Base-by-base conservation (phyloP, 768 basidiomycete species). In the Xerocomellus dryophilus region DNA sequence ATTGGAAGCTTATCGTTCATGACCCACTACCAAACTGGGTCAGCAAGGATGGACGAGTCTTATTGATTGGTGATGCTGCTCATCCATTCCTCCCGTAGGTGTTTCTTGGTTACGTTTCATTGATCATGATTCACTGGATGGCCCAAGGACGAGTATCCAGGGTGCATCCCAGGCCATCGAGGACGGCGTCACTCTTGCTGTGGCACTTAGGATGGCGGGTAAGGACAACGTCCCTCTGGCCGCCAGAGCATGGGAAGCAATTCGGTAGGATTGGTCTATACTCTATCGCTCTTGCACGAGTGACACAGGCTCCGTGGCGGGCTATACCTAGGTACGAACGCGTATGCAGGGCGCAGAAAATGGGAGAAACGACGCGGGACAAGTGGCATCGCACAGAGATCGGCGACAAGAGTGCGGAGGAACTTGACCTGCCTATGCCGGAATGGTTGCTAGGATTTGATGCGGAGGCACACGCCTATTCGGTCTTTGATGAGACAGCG, bases 101-200 rank as follows among this genome's bases (percentile, higher is more conserved):
- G 48, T 41, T 25, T 41, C n/a, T 44, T 49, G 34, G 27, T 15
- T 36, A 45, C 20, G 14, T 21, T 43, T 25, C 12, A 23, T 43
- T 25, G 21, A 47, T 47, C 17, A 35, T 11, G 48, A 43, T 50
- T 50, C 9, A 25, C 17, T 18, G 21, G 21, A 14, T 20, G 15
- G 23, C 31, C 8, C 38, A 56, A 65, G 50, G 20, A 36, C 52
- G 51, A 62, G 63, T 17, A 49, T 53, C 1, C 69, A 74, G 57
- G 76, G 75, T 7, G 75, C 74, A 5, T 70, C 76, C 1, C 72
- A 76, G 46, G 75, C 74, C 1, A 67, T 75, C 21, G 76, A 78
- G 50, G 75, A 78, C 52, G 74, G 65, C 2, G 70, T 71, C 0
- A 68, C 72, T 2, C 57, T 76, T 12, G 71, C 68, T 0, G 62